Evolutionary conservation across 352 stramenopile genomes (phyloP).

Genomic region (Phytopythium mirpurense): DNA sequence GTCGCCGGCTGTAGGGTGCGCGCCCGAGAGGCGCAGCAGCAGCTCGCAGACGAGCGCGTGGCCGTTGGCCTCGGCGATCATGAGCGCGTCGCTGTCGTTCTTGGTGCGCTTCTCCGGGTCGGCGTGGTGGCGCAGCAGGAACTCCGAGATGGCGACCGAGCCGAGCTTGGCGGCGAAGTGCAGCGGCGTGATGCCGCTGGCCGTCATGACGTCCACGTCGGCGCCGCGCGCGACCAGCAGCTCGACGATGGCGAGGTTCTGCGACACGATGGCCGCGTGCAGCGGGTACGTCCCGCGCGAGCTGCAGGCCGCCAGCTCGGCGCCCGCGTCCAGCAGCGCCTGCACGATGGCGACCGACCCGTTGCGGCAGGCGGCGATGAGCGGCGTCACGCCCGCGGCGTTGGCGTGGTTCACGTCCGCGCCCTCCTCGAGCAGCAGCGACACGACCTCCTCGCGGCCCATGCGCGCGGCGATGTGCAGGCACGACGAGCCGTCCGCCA

Average conservation of each 20-base stretch:
- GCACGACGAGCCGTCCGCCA: slow-evolving; percentile 61
- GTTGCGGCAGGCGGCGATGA: slow-evolving; percentile 68
- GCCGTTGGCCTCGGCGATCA: slow-evolving; percentile 67
- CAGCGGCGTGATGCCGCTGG: slow-evolving; percentile 68
- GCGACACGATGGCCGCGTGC: slow-evolving; percentile 59
- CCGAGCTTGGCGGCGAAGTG: slow-evolving; percentile 73
- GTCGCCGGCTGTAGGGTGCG: slow-evolving; percentile 9
- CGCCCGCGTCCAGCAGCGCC: slow-evolving; percentile 42
- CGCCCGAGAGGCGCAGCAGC: slow-evolving; percentile 42
- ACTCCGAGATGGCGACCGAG: slow-evolving; percentile 49
- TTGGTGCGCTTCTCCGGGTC: slow-evolving; percentile 66
- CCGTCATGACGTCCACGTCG: slow-evolving; percentile 64
- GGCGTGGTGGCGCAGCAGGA: slow-evolving; percentile 57
- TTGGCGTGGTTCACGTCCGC: slow-evolving; percentile 59
- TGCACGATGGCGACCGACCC: slow-evolving; percentile 51
- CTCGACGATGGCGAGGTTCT: slow-evolving; percentile 62
- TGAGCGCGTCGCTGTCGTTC: slow-evolving; percentile 70
- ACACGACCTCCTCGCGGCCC: slow-evolving; percentile 57
- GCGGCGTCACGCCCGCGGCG: slow-evolving; percentile 54
- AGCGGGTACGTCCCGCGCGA: slow-evolving; percentile 56
- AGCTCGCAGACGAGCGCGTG: slow-evolving; percentile 61
- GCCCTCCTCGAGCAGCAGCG: slow-evolving; percentile 58
- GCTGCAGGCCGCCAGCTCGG: slow-evolving; percentile 36
- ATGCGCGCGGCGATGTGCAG: slow-evolving; percentile 71
- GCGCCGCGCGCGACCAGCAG: slow-evolving; percentile 56